Evolutionary conservation across 352 stramenopile genomes (phyloP).

Genomic region (Phytophthora quininea): DNA sequence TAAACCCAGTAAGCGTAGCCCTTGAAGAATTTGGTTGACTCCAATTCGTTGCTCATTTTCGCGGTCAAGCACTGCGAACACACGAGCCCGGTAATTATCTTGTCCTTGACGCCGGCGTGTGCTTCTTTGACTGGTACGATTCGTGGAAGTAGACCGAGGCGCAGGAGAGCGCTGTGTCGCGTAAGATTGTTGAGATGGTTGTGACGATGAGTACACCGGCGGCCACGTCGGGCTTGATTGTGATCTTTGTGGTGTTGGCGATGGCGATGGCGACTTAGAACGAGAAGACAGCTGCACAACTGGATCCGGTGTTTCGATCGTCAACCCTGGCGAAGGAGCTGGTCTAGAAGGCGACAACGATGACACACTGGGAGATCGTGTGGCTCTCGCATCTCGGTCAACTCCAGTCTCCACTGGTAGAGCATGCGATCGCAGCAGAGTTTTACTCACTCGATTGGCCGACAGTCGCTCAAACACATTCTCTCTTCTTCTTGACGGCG

Average conservation of each 20-base stretch:
- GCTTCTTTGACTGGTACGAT: constrained; percentile 12
- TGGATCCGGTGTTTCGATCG: constrained; percentile 20
- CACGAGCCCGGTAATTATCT: constrained; percentile 45
- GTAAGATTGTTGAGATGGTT: constrained; percentile 30
- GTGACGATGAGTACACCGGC: constrained; percentile 22
- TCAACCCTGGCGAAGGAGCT: constrained; percentile 17
- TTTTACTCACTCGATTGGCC: constrained; percentile 26
- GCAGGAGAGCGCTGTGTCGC: constrained; percentile 15
- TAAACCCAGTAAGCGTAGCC: constrained; percentile 53
- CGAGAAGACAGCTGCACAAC: constrained; percentile 18
- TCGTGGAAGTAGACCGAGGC: constrained; percentile 15
- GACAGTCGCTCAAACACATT: constrained; percentile 59
- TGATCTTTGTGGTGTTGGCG: not conserved
- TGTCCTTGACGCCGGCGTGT: constrained; percentile 6
- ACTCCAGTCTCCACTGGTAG: constrained; percentile 2
- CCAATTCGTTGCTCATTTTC: constrained; percentile 49
- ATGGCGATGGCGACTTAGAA: constrained; percentile 16
- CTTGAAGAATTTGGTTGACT: constrained; percentile 61
- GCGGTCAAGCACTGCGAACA: constrained; percentile 65
- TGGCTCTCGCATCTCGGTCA: not conserved
- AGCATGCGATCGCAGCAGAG: constrained; percentile 16
- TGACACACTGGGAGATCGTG: constrained; percentile 8
- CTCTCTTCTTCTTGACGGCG: constrained; percentile 1
- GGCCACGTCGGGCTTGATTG: constrained; percentile 14
- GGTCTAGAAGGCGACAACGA: constrained; percentile 13